A percentile compares a stretch with the other conserved stretches of the same genome.
Conservation (phyloP, 148 eudicot genomes). For the Polygonum aviculare region DNA sequence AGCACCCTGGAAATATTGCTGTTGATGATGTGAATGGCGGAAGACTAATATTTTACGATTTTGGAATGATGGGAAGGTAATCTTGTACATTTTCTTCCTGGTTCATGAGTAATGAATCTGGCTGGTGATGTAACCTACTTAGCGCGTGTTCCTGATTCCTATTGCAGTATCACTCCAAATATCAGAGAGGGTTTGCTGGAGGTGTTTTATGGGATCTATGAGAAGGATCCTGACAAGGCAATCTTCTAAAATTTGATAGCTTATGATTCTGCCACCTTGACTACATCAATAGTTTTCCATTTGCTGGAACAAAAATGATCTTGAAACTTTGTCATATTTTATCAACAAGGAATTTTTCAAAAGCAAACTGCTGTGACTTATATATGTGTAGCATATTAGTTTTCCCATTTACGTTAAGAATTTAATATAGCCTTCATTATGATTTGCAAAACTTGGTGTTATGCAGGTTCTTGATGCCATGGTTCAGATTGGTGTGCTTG, state of each 20-base stretch:
- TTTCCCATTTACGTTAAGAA: not conserved
- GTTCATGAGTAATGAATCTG: not conserved
- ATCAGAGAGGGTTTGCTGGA: constrained; percentile 91
- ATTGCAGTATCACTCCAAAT: constrained; percentile 77
- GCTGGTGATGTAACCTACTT: not conserved
- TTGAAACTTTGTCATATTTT: not conserved
- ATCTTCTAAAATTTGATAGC: not conserved
- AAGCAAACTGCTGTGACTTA: not conserved
- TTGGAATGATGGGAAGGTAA: constrained; percentile 99
- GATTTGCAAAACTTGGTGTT: not conserved
- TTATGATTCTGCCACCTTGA: not conserved
- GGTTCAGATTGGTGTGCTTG: constrained; percentile 97
- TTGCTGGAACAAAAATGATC: not conserved
- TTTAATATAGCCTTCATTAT: not conserved
- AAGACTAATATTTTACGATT: constrained; percentile 92
- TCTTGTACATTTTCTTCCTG: not conserved
- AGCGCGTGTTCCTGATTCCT: not conserved
- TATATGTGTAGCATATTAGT: not conserved
- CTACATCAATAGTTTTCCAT: not conserved
- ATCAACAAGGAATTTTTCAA: not conserved
- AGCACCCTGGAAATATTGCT: constrained; percentile 99
- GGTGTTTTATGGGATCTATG: constrained; percentile 89
- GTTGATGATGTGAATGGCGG: constrained; percentile 99
- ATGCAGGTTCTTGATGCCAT: constrained; percentile 88
- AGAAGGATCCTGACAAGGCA: constrained; percentile 89